A percentile compares a stretch with the other conserved stretches of the same genome.
Conservation (phyloP, 768 basidiomycete genomes). For the Tephrocybe sp. region DNA sequence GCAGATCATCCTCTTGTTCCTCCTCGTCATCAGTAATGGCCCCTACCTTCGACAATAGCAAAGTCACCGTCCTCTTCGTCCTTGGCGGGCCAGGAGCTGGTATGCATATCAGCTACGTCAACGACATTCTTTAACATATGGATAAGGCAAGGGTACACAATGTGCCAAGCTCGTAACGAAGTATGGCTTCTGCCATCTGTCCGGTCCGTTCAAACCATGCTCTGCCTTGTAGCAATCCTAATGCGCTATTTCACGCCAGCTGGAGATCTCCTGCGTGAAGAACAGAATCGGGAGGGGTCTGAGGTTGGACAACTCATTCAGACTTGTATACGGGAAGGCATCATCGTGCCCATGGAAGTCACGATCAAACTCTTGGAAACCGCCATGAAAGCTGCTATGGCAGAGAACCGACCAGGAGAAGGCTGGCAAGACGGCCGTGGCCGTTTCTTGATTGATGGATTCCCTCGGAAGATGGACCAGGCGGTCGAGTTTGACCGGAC, state of each 20-base stretch:
- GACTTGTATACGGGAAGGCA: constrained; percentile 86
- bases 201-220: constrained; percentile 52
- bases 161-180: constrained; percentile 81
- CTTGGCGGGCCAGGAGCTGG: constrained; percentile 97
- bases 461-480: constrained; percentile 99
- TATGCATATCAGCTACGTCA: constrained; percentile 23
- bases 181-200: constrained; percentile 90
- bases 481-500: constrained; percentile 86
- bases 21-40: constrained; percentile 51
- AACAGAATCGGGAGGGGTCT: constrained; percentile 86
- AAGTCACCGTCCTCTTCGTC: constrained; percentile 90
- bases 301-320: constrained; percentile 82
- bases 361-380: constrained; percentile 94
- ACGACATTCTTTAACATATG: constrained; percentile 6
- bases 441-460: constrained; percentile 95
- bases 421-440: constrained; percentile 75
- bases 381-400: constrained; percentile 74
- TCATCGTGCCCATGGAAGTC: constrained; percentile 95
- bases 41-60: constrained; percentile 62
- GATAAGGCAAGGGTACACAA: constrained; percentile 92
- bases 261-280: constrained; percentile 95
- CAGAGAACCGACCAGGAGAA: constrained; percentile 37
- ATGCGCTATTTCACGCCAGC: constrained; percentile 45
- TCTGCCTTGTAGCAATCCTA: constrained; percentile 4
- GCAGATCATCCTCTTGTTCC: constrained; percentile 68